Conservation (phyloP, 2,329 filamentous ascomycete species). For the Apiospora arundinis region DNA sequence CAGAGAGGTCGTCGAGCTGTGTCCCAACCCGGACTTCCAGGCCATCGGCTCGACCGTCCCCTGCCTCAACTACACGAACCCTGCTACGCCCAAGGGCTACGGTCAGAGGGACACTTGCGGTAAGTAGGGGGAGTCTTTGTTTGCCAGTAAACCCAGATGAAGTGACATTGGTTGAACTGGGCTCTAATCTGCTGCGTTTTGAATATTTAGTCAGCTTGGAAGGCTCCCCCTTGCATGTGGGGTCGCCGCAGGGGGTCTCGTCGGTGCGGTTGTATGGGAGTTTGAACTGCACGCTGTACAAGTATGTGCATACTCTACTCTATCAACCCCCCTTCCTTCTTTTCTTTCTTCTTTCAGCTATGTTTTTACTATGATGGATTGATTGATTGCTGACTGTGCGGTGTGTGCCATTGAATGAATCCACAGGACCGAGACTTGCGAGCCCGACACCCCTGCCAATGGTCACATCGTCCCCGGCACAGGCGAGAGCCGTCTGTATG, state of each 20-base stretch:
- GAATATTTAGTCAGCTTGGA: background rate
- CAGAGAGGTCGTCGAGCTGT: background rate
- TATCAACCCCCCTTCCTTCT: no score
- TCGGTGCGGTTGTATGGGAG: constrained; percentile 21
- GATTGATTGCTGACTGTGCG: no score
- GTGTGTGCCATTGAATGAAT: no score
- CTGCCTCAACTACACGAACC: constrained; percentile 3
- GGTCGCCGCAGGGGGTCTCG: constrained; percentile 24
- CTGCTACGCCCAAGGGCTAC: background rate
- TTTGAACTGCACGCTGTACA: constrained; percentile 27
- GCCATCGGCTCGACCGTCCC: background rate
- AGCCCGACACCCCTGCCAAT: constrained; percentile 21
- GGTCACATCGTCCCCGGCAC: constrained; percentile 5
- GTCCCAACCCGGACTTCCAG: background rate
- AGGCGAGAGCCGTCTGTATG: constrained; percentile 12
- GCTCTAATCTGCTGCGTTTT: background rate
- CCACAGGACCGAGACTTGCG: constrained; percentile 21
- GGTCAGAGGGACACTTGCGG: background rate
- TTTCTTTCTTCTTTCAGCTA: no score
- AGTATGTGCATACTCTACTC: constrained; percentile 5
- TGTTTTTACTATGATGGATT: no score
- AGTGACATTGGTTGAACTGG: no score
- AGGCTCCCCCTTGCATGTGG: constrained; percentile 14
- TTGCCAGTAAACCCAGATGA: no score
- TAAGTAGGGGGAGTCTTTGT: no score